These are phyloP conservation scores for Naganishia onofrii DNA, from an alignment of 768 basidiomycete species.

Conservation along the genomic window DNA sequence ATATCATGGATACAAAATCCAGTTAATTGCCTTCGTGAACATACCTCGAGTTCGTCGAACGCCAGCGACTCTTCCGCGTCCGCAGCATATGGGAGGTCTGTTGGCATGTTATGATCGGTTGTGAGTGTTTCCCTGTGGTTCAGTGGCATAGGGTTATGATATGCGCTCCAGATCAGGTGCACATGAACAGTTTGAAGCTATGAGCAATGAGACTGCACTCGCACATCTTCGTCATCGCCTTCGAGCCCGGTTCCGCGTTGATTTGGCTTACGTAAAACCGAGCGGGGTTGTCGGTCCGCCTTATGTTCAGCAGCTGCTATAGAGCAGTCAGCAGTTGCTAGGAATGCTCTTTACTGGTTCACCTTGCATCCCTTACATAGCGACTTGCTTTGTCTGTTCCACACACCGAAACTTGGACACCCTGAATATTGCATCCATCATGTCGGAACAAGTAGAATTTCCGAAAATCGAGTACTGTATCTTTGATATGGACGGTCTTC, in stretches of 20 bases:
- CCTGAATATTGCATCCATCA: neutral
- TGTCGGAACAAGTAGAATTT: slow-evolving; percentile 19
- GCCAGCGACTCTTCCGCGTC: slow-evolving; percentile 85
- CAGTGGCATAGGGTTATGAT: neutral
- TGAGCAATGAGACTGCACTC: too few species aligned
- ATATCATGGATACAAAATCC: neutral
- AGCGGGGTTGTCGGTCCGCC: neutral
- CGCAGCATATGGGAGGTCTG: slow-evolving; percentile 90
- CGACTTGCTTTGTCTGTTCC: too few species aligned
- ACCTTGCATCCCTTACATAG: too few species aligned
- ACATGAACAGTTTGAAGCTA: neutral
- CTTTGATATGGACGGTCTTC: slow-evolving; percentile 51
- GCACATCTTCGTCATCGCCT: slow-evolving; percentile 12
- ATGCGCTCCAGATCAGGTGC: neutral
- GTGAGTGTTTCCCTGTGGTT: too few species aligned
- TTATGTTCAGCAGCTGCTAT: neutral
- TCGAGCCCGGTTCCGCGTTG: slow-evolving; percentile 15
- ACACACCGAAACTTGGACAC: neutral
- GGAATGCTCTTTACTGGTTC: neutral
- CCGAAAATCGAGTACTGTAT: slow-evolving; percentile 48
- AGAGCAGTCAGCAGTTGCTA: neutral
- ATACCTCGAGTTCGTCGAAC: slow-evolving; percentile 84
- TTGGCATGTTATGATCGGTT: slow-evolving; percentile 52
- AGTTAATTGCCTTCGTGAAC: slow-evolving; percentile 18
- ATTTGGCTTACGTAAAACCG: neutral